These are phyloP conservation scores for Aspergillus novofumigatus DNA, from an alignment of 2,329 filamentous ascomycete genomes.

Conservation along the genomic window DNA sequence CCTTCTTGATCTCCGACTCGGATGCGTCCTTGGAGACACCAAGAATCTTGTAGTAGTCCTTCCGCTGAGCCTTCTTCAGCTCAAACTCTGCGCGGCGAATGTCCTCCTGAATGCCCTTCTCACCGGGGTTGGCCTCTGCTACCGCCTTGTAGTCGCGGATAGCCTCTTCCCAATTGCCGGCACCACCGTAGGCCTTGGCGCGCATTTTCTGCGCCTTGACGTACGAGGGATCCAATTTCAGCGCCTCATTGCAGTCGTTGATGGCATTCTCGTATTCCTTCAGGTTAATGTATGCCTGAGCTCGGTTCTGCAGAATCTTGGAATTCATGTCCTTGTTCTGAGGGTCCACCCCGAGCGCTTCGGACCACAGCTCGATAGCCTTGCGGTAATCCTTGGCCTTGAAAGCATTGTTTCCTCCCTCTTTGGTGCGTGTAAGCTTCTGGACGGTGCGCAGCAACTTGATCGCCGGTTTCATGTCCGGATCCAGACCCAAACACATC, in stretches of 20 bases:
- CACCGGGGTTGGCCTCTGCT: constrained; percentile 75
- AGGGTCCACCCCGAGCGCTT: constrained; percentile 80
- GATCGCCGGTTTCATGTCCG: constrained; percentile 82
- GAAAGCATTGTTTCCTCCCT: constrained; percentile 86
- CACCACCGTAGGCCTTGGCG: constrained; percentile 80
- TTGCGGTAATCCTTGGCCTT: constrained; percentile 75
- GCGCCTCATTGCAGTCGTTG: constrained; percentile 77
- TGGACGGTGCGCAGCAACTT: constrained; percentile 87
- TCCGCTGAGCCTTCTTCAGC: constrained; percentile 93
- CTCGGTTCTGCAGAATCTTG: constrained; percentile 91
- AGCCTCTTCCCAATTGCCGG: constrained; percentile 88
- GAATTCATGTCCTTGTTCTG: constrained; percentile 88
- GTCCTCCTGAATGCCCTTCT: constrained; percentile 76
- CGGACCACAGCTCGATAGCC: constrained; percentile 79
- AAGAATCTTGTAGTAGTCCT: constrained; percentile 99
- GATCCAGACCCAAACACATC: constrained; percentile 83
- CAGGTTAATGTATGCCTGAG: constrained; percentile 71
- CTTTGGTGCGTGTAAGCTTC: constrained; percentile 88
- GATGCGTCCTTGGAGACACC: constrained; percentile 79
- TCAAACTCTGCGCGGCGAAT: constrained; percentile 88
- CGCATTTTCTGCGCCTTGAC: constrained; percentile 89
- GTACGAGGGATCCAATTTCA: constrained; percentile 78
- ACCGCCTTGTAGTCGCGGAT: constrained; percentile 85
- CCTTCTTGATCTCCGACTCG: constrained; percentile 88
- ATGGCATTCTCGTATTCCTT: constrained; percentile 82